Evolutionary conservation across 352 stramenopile species (phyloP).

Genomic region (Peronospora belbahrii): DNA sequence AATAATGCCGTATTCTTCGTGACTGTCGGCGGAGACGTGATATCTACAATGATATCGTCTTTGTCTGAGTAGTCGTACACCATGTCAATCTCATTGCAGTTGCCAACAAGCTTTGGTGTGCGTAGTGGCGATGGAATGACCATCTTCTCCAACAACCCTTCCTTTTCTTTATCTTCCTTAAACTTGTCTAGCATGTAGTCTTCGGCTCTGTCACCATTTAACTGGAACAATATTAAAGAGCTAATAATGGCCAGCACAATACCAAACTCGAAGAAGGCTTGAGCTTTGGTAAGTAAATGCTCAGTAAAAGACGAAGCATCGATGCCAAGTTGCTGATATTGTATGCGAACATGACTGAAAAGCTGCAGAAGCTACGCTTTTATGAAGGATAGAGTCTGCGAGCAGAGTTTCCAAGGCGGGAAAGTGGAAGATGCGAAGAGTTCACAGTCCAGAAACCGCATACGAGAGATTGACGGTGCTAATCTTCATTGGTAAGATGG

Average conservation of each 20-base stretch:
- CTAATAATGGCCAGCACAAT: slow-evolving; percentile 41
- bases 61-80: slow-evolving; percentile 68
- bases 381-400: slow-evolving; percentile 63
- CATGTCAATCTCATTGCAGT: slow-evolving; percentile 44
- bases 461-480: slow-evolving; percentile 43
- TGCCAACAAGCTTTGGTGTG: slow-evolving; percentile 54
- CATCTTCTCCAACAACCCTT: slow-evolving; percentile 18
- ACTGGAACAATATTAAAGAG: slow-evolving; percentile 38
- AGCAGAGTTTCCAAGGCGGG: slow-evolving; percentile 67
- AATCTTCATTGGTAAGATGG: slow-evolving; percentile 44
- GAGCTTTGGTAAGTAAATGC: slow-evolving; percentile 44
- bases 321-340: slow-evolving; percentile 65
- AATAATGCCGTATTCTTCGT: slow-evolving; percentile 34
- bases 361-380: slow-evolving; percentile 51
- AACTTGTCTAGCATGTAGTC: slow-evolving; percentile 27
- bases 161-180: slow-evolving; percentile 17
- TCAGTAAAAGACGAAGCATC: slow-evolving; percentile 43
- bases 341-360: slow-evolving; percentile 78
- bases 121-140: slow-evolving; percentile 29
- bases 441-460: slow-evolving; percentile 53
- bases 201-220: slow-evolving; percentile 51
- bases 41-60: slow-evolving; percentile 27
- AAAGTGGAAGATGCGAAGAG: slow-evolving; percentile 57
- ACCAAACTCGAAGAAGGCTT: slow-evolving; percentile 50
- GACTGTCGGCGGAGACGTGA: slow-evolving; percentile 16